Evolutionary conservation across 2,329 filamentous ascomycete species (phyloP).

Genomic region (Diaporthe helianthi): DNA sequence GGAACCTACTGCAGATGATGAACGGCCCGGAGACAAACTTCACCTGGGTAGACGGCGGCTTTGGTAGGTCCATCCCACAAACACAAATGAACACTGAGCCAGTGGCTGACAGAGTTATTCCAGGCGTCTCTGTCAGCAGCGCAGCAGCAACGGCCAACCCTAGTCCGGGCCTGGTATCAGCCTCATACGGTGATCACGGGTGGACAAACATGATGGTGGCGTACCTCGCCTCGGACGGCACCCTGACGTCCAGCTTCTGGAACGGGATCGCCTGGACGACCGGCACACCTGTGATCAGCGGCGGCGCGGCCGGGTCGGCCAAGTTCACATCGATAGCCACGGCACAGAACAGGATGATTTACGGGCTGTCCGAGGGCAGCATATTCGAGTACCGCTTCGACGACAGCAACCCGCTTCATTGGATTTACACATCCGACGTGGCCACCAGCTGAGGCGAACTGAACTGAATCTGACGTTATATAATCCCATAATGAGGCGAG

Average conservation of each 20-base stretch:
- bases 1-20: conserved; percentile 8
- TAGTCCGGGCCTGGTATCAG: conserved; percentile 18
- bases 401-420: conserved; percentile 1
- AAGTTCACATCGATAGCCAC: conserved; percentile 2
- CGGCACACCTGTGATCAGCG: not conserved
- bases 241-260: not conserved
- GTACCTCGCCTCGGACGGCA: conserved; percentile 11
- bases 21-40: conserved; percentile 16
- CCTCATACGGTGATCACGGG: conserved; percentile 21
- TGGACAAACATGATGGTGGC: conserved; percentile 19
- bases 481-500: conserved; percentile 15
- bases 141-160: not conserved
- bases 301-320: not conserved
- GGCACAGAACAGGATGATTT: conserved; percentile 17
- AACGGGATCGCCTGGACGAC: not conserved
- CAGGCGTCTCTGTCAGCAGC: not conserved
- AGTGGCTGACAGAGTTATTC: not conserved
- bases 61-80: not conserved
- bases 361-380: not conserved
- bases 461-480: conserved; percentile 4
- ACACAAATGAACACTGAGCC: not conserved
- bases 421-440: conserved; percentile 11
- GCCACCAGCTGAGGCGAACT: not conserved
- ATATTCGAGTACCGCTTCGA: conserved; percentile 14
- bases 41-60: conserved; percentile 6